Evolutionary conservation across 495 filamentous ascomycete genomes (phyloP).

Genomic region (Oidiodendron maius): DNA sequence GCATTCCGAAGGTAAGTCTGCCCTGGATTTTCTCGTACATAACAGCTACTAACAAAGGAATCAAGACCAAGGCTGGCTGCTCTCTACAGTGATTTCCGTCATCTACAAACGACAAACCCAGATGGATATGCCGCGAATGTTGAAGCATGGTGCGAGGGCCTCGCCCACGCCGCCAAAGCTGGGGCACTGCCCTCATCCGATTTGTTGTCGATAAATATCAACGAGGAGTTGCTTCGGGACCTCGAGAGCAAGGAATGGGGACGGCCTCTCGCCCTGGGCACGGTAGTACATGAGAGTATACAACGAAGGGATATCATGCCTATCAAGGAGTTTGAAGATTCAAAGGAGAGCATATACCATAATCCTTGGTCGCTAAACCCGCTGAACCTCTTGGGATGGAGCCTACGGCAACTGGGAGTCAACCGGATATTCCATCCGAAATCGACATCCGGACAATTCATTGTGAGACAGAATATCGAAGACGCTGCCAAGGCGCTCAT

Average conservation of each 20-base stretch:
- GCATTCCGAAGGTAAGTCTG: constrained; percentile 55
- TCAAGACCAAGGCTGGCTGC: constrained; percentile 71
- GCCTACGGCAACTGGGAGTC: constrained; percentile 59
- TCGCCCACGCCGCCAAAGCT: constrained; percentile 58
- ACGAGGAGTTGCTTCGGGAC: constrained; percentile 61
- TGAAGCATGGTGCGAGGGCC: constrained; percentile 71
- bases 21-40: not conserved
- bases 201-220: constrained; percentile 58
- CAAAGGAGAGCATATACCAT: constrained; percentile 61
- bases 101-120: constrained; percentile 75
- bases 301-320: constrained; percentile 62
- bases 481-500: constrained; percentile 39
- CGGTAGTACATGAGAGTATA: constrained; percentile 74
- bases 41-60: not conserved
- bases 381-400: constrained; percentile 60
- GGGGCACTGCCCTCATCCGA: constrained; percentile 56
- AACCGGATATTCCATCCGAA: constrained; percentile 35
- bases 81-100: constrained; percentile 87
- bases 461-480: constrained; percentile 56
- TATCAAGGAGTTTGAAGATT: constrained; percentile 52
- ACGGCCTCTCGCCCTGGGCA: constrained; percentile 71
- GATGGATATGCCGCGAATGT: constrained; percentile 87
- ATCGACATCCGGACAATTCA: constrained; percentile 46
- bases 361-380: constrained; percentile 64
- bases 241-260: constrained; percentile 78